phyloP scores from a whole-genome alignment of 768 basidiomycete genomes.

The Austroboletus festivus region DNA sequence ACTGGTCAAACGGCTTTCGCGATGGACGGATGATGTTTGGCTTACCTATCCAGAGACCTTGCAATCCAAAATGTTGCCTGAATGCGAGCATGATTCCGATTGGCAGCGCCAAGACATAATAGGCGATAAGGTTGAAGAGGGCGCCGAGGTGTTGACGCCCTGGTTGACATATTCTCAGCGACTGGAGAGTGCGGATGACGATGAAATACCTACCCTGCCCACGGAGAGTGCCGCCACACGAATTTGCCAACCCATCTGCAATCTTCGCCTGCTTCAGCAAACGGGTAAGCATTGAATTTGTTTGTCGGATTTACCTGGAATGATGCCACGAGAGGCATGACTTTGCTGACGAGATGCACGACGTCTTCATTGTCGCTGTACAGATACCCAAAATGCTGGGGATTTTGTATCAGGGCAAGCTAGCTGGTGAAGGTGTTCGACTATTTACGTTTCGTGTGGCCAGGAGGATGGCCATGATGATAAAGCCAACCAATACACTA shows the following conservation, averaged over 20 bases:
- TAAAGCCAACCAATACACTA: constrained; percentile 54
- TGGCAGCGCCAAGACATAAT: constrained; percentile 53
- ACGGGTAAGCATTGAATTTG: not conserved
- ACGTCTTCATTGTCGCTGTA: constrained; percentile 63
- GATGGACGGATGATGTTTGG: not conserved
- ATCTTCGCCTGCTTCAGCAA: constrained; percentile 31
- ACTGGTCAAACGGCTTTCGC: constrained; percentile 7
- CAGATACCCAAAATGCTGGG: constrained; percentile 56
- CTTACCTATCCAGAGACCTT: constrained; percentile 51
- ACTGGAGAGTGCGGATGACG: too few species aligned
- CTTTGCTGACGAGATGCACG: constrained; percentile 45
- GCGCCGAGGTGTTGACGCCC: constrained; percentile 70
- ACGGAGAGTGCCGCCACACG: constrained; percentile 48
- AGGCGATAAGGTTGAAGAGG: constrained; percentile 66
- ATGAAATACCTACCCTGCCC: constrained; percentile 38
- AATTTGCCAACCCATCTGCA: constrained; percentile 50
- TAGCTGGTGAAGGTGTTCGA: not conserved
- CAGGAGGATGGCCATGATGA: constrained; percentile 61
- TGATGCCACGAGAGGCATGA: constrained; percentile 54
- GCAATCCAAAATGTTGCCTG: constrained; percentile 39
- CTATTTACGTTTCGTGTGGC: constrained; percentile 51
- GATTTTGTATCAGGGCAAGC: not conserved
- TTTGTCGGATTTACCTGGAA: constrained; percentile 40
- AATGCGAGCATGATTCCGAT: constrained; percentile 53
- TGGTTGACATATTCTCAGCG: constrained; percentile 13